These are phyloP conservation scores for Fraxinus cuspidata DNA, from an alignment of 257 asterid genomes.

Conservation along the genomic window DNA sequence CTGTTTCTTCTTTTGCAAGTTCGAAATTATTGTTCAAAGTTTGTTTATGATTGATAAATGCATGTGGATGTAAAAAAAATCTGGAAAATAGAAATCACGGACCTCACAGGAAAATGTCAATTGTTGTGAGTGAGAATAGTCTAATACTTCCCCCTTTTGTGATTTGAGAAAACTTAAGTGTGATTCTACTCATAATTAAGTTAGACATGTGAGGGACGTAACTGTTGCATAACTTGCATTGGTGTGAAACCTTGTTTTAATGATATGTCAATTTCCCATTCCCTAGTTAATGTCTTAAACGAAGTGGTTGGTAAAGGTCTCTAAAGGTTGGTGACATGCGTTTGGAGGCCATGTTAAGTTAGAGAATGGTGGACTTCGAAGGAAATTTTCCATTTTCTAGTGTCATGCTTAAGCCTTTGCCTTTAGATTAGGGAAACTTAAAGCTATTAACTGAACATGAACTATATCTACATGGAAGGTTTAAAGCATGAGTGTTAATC, in stretches of 20 bases:
- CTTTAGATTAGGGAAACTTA: background rate
- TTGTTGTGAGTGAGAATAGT: background rate
- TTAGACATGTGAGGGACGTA: background rate
- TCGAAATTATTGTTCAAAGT: background rate
- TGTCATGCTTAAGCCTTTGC: background rate
- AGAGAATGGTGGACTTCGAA: background rate
- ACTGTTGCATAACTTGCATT: background rate
- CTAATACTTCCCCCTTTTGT: background rate
- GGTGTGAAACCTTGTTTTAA: background rate
- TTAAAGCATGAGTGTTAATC: conserved; percentile 3
- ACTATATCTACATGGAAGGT: background rate
- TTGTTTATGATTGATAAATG: background rate
- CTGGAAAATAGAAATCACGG: background rate
- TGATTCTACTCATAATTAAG: background rate
- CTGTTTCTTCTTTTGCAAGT: background rate
- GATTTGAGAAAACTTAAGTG: background rate
- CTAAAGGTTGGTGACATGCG: background rate
- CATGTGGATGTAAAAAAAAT: background rate
- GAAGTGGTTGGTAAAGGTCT: background rate
- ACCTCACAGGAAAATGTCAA: background rate
- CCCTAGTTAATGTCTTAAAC: background rate
- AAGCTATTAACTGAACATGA: background rate
- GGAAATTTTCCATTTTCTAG: background rate
- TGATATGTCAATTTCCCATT: background rate
- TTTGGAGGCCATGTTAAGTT: background rate